Conservation (phyloP, 495 filamentous ascomycete genomes). For the Penicillium atrosanguineum region DNA sequence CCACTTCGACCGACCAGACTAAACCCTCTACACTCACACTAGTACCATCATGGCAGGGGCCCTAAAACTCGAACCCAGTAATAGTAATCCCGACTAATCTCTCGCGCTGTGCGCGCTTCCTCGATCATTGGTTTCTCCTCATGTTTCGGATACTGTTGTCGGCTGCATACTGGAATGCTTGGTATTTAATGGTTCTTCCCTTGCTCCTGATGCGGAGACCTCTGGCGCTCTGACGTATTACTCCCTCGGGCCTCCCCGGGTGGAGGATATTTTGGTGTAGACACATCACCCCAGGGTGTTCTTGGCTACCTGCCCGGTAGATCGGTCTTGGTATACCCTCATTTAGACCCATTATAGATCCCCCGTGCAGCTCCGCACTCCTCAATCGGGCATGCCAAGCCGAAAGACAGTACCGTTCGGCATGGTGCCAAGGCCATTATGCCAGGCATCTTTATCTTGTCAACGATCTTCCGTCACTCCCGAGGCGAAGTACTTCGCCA, state of each 20-base stretch:
- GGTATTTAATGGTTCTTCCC: constrained; percentile 4
- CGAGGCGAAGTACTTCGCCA: background rate
- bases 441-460: background rate
- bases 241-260: background rate
- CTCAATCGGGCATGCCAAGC: background rate
- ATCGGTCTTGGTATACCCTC: constrained; percentile 22
- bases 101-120: constrained; percentile 16
- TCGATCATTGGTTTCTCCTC: background rate
- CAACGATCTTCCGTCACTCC: background rate
- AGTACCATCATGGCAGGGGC: background rate
- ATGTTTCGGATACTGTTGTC: background rate
- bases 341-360: constrained; percentile 2
- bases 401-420: background rate
- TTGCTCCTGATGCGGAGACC: constrained; percentile 10
- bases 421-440: constrained; percentile 8
- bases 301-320: constrained; percentile 6
- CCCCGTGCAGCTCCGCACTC: background rate
- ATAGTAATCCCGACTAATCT: background rate
- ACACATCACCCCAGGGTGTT: background rate
- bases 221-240: constrained; percentile 3
- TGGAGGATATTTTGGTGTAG: background rate
- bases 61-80: background rate
- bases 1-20: background rate
- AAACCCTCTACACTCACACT: background rate
- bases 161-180: background rate